Conservation (phyloP, 208 protist genomes). For the Lotmaria passim region DNA sequence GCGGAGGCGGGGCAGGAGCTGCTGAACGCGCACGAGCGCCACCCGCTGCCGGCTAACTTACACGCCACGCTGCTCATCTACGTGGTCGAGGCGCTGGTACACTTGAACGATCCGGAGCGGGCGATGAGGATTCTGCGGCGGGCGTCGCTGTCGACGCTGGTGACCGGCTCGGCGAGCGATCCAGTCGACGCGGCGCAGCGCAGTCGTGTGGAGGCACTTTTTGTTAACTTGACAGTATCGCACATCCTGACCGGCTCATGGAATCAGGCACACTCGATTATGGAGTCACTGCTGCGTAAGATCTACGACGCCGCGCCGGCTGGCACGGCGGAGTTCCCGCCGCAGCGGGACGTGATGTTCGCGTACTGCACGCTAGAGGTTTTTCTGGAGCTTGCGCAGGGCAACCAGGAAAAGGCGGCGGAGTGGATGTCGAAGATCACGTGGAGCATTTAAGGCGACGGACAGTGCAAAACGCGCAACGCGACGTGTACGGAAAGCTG, state of each 20-base stretch:
- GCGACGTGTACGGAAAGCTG: background rate
- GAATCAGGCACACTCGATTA: slow-evolving; percentile 80
- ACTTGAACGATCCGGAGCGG: slow-evolving; percentile 80
- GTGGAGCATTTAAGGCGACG: slow-evolving; percentile 58
- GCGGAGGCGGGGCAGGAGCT: slow-evolving; percentile 74
- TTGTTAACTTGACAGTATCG: slow-evolving; percentile 82
- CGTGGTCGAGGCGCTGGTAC: slow-evolving; percentile 80
- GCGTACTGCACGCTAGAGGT: slow-evolving; percentile 79
- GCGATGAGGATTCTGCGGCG: slow-evolving; percentile 76
- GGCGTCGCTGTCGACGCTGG: slow-evolving; percentile 68
- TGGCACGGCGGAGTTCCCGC: slow-evolving; percentile 54
- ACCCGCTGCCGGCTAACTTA: slow-evolving; percentile 60
- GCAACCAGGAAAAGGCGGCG: slow-evolving; percentile 80
- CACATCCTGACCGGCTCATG: slow-evolving; percentile 85
- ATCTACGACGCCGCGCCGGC: slow-evolving; percentile 63
- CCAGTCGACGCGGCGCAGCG: slow-evolving; percentile 72
- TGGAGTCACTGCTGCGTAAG: slow-evolving; percentile 83
- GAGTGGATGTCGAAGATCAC: slow-evolving; percentile 71
- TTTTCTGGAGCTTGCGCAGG: slow-evolving; percentile 86
- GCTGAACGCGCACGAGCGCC: slow-evolving; percentile 63
- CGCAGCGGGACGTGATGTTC: slow-evolving; percentile 70
- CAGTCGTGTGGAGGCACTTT: slow-evolving; percentile 83
- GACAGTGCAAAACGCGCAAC: background rate
- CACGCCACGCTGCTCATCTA: slow-evolving; percentile 83
- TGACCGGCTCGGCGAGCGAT: slow-evolving; percentile 42